phyloP scores from a whole-genome alignment of 768 basidiomycete species.

The Postia placenta region DNA sequence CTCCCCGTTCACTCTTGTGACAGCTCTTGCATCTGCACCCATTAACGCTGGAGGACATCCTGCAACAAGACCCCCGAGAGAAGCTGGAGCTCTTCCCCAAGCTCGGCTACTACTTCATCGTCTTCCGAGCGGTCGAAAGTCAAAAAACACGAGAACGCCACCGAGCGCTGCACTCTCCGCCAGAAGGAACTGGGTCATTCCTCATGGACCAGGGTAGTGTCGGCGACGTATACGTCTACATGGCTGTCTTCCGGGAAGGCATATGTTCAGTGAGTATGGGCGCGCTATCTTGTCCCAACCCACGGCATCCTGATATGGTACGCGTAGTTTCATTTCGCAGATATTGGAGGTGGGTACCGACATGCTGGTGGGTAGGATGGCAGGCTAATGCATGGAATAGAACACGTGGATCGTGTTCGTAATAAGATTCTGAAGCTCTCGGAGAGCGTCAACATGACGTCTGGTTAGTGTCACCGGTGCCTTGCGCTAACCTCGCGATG shows the following conservation, averaged over 20 bases:
- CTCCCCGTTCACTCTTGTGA: not conserved
- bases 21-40: constrained; percentile 87
- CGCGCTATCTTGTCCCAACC: not conserved
- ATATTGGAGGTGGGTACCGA: constrained; percentile 52
- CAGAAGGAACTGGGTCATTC: constrained; percentile 12
- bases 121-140: constrained; percentile 77
- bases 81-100: constrained; percentile 84
- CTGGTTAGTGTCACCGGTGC: constrained; percentile 43
- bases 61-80: constrained; percentile 88
- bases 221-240: constrained; percentile 80
- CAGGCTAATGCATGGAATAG: constrained; percentile 24
- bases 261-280: constrained; percentile 71
- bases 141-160: constrained; percentile 35
- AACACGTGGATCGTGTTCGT: constrained; percentile 74
- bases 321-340: constrained; percentile 81
- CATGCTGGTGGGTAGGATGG: not conserved
- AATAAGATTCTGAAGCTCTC: constrained; percentile 63
- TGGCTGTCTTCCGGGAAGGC: constrained; percentile 85
- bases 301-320: not conserved
- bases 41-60: constrained; percentile 86
- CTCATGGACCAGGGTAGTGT: constrained; percentile 39
- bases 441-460: constrained; percentile 59
- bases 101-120: constrained; percentile 89
- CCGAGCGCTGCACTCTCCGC: constrained; percentile 19
- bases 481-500: not conserved